phyloP scores from a whole-genome alignment of 495 filamentous ascomycete genomes.

The Aeminium ludgeri region DNA sequence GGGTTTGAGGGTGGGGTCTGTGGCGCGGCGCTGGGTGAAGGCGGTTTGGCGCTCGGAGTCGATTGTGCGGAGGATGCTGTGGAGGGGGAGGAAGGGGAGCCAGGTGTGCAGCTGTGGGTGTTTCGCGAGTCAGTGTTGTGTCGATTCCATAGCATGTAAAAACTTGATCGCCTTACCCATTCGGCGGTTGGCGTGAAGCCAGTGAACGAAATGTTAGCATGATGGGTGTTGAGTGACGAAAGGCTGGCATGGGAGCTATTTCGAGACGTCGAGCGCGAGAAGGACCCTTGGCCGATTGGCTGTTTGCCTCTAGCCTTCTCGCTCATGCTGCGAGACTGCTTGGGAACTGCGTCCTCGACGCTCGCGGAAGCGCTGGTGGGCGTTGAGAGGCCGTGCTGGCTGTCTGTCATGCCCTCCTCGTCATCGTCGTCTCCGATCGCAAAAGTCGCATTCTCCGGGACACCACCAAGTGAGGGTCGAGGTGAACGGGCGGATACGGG shows the following conservation, averaged over 20 bases:
- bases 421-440: slow-evolving; percentile 85
- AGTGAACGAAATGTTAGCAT: slow-evolving; percentile 31
- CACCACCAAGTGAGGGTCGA: slow-evolving; percentile 51
- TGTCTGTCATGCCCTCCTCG: slow-evolving; percentile 39
- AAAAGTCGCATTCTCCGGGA: slow-evolving; percentile 74
- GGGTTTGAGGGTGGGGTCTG: slow-evolving; percentile 35
- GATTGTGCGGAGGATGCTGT: slow-evolving; percentile 47
- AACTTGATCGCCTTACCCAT: slow-evolving; percentile 37
- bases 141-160: slow-evolving; percentile 5
- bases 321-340: slow-evolving; percentile 87
- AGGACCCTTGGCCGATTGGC: slow-evolving; percentile 67
- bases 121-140: not conserved
- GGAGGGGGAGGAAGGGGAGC: slow-evolving; percentile 81
- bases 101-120: slow-evolving; percentile 66
- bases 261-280: slow-evolving; percentile 83
- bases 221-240: slow-evolving; percentile 41
- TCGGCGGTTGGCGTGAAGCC: slow-evolving; percentile 63
- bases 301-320: slow-evolving; percentile 95
- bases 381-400: not conserved
- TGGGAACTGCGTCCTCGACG: slow-evolving; percentile 62
- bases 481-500: slow-evolving; percentile 43
- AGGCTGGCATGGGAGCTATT: slow-evolving; percentile 86
- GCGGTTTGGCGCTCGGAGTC: not conserved
- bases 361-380: slow-evolving; percentile 4
- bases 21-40: slow-evolving; percentile 56